Evolutionary conservation across 2,329 filamentous ascomycete species (phyloP).

Genomic region (Apiospora pterosperma): DNA sequence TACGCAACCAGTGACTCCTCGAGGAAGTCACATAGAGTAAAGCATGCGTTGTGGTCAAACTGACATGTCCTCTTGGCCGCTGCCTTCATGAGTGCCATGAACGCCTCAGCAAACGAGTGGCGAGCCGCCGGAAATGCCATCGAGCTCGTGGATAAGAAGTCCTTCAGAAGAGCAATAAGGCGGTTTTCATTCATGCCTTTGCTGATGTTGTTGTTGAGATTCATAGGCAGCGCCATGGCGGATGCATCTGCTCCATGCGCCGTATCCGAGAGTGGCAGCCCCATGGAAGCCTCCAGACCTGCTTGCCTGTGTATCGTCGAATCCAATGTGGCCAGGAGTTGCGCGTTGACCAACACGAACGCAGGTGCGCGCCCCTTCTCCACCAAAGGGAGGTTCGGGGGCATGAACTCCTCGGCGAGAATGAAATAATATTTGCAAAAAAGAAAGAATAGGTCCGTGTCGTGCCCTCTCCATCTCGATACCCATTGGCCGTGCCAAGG

Average conservation of each 20-base stretch:
- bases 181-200: conserved; percentile 87
- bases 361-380: conserved; percentile 68
- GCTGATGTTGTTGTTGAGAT: conserved; percentile 63
- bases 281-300: conserved; percentile 42
- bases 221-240: conserved; percentile 58
- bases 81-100: conserved; percentile 69
- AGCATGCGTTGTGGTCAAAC: conserved; percentile 80
- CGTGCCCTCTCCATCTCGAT: conserved; percentile 78
- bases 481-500: conserved; percentile 84
- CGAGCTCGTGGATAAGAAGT: conserved; percentile 60
- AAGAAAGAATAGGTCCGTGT: conserved; percentile 87
- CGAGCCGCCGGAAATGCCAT: conserved; percentile 42
- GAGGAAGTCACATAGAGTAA: conserved; percentile 86
- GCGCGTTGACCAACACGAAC: conserved; percentile 76
- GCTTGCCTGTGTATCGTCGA: conserved; percentile 78
- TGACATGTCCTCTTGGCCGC: conserved; percentile 72
- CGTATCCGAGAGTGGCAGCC: conserved; percentile 41
- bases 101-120: conserved; percentile 72
- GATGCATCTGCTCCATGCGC: conserved; percentile 65
- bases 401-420: conserved; percentile 70
- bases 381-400: conserved; percentile 46
- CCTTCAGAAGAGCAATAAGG: conserved; percentile 75
- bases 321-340: conserved; percentile 76
- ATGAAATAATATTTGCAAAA: conserved; percentile 88
- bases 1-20: conserved; percentile 74